These are phyloP conservation scores for Cystobasidiopsis lactophilus DNA, from an alignment of 768 basidiomycete genomes.

Conservation along the genomic window DNA sequence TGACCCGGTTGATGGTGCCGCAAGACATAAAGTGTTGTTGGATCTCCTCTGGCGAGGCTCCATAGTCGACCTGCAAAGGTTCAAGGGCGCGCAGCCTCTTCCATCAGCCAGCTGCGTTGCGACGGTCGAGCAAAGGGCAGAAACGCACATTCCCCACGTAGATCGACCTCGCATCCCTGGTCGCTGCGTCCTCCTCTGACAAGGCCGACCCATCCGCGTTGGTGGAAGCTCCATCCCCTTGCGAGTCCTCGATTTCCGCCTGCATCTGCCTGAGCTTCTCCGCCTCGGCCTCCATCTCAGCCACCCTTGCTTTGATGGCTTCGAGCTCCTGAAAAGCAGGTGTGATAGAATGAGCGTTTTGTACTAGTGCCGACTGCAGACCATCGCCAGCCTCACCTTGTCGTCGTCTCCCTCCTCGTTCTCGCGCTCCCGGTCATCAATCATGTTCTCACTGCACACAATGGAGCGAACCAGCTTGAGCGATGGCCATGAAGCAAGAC, in stretches of 20 bases:
- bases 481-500: too few species aligned
- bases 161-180: slow-evolving; percentile 64
- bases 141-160: slow-evolving; percentile 86
- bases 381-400: too few species aligned
- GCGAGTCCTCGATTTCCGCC: slow-evolving; percentile 26
- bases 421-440: too few species aligned
- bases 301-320: slow-evolving; percentile 76
- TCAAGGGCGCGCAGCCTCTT: too few species aligned
- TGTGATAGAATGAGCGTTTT: too few species aligned
- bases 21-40: slow-evolving; percentile 93
- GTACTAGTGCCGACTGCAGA: too few species aligned
- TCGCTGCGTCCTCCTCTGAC: slow-evolving; percentile 61
- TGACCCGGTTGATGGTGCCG: slow-evolving; percentile 94
- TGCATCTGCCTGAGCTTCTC: slow-evolving; percentile 69
- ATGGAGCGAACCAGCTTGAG: too few species aligned
- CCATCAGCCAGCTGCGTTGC: background rate
- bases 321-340: slow-evolving; percentile 35
- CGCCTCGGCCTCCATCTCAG: slow-evolving; percentile 81
- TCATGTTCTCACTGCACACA: too few species aligned
- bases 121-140: background rate
- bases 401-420: too few species aligned
- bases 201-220: slow-evolving; percentile 48
- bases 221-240: slow-evolving; percentile 4
- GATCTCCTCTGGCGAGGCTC: slow-evolving; percentile 91
- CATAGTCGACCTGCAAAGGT: slow-evolving; percentile 65